Conservation (phyloP, 345 rosid species). For the Microthlaspi erraticum region DNA sequence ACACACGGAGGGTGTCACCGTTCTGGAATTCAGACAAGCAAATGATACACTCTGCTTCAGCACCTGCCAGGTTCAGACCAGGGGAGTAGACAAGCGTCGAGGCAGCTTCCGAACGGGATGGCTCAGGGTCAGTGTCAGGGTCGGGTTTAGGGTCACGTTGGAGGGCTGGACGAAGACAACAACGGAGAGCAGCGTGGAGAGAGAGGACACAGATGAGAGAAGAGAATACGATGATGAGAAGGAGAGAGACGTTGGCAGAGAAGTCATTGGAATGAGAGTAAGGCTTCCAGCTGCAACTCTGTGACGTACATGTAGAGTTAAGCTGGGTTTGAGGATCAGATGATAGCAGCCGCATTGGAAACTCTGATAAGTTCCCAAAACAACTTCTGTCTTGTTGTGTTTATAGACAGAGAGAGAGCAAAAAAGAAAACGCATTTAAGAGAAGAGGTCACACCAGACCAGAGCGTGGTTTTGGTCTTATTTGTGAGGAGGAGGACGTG, state of each 20-base stretch:
- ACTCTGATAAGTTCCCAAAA: constrained; percentile 22
- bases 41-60: constrained; percentile 66
- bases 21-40: constrained; percentile 70
- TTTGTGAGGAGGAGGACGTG: constrained; percentile 19
- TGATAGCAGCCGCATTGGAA: constrained; percentile 43
- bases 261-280: constrained; percentile 50
- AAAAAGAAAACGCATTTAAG: constrained; percentile 30
- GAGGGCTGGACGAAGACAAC: constrained; percentile 49
- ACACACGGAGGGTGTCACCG: constrained; percentile 62
- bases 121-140: constrained; percentile 43
- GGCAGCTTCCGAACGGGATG: constrained; percentile 30
- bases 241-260: constrained; percentile 51
- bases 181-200: constrained; percentile 65
- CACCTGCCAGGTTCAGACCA: constrained; percentile 55
- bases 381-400: constrained; percentile 31
- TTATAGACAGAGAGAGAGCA: constrained; percentile 24
- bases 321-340: constrained; percentile 34
- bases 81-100: constrained; percentile 45
- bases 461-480: constrained; percentile 25
- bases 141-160: constrained; percentile 33
- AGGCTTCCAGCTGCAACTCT: constrained; percentile 44
- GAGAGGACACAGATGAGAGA: constrained; percentile 59
- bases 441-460: constrained; percentile 21
- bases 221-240: constrained; percentile 63
- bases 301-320: constrained; percentile 37